A percentile compares a stretch with the other conserved stretches of the same genome.
phyloP scores from a whole-genome alignment of 805 yeast species.

The Grigorovia transvaalensis region DNA sequence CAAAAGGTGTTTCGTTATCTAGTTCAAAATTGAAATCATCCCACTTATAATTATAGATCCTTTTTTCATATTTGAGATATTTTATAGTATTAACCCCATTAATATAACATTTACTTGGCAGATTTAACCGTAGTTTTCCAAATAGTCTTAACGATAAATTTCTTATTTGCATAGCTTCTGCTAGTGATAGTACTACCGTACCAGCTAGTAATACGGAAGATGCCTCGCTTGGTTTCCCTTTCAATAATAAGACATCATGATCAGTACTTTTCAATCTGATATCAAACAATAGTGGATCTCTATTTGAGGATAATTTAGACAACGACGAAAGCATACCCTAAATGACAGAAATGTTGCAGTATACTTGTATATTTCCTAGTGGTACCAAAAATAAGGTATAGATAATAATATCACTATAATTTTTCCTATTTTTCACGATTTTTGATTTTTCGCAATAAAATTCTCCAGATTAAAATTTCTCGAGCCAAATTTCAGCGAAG shows the following conservation, averaged over 20 bases:
- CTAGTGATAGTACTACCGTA: constrained; percentile 61
- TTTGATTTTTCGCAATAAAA: not conserved
- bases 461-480: not conserved
- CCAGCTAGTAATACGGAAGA: constrained; percentile 70
- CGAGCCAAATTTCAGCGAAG: not conserved
- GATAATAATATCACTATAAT: too few species aligned
- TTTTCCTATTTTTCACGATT: not conserved
- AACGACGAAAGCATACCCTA: constrained; percentile 6
- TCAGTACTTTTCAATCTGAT: constrained; percentile 53
- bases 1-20: not conserved
- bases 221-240: constrained; percentile 72
- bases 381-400: not conserved
- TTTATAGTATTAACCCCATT: constrained; percentile 35
- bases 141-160: constrained; percentile 51
- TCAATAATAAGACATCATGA: constrained; percentile 61
- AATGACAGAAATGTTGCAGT: not conserved
- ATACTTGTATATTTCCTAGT: not conserved
- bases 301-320: constrained; percentile 10
- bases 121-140: constrained; percentile 55
- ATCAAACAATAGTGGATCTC: constrained; percentile 35
- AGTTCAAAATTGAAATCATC: constrained; percentile 47
- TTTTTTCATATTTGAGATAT: constrained; percentile 46
- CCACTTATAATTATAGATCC: constrained; percentile 70
- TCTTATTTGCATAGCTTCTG: constrained; percentile 64
- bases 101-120: constrained; percentile 32